phyloP scores from a whole-genome alignment of 2,329 filamentous ascomycete genomes.

The Ophiostoma sp. region DNA sequence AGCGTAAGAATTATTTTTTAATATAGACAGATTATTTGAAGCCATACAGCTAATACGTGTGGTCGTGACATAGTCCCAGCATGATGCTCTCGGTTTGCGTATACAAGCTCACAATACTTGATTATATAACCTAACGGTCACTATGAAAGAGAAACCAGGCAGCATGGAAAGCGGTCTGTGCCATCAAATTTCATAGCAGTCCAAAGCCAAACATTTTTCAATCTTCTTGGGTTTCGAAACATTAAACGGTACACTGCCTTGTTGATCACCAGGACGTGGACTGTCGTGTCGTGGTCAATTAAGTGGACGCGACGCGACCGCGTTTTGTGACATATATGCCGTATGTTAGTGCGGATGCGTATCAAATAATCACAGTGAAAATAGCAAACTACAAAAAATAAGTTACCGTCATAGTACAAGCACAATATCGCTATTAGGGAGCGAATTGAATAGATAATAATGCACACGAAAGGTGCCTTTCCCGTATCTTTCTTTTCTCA shows the following conservation, averaged over 20 bases:
- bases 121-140: not conserved
- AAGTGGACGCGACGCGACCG: constrained; percentile 4
- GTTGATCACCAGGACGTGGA: not conserved
- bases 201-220: not conserved
- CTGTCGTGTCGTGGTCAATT: not conserved
- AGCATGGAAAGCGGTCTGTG: not conserved
- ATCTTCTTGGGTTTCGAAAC: not conserved
- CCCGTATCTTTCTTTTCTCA: not conserved
- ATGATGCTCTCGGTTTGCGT: not conserved
- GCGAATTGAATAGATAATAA: not conserved
- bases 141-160: not conserved
- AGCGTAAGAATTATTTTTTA: too few species aligned
- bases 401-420: not conserved
- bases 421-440: not conserved
- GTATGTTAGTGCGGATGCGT: not conserved
- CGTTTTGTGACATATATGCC: not conserved
- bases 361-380: not conserved
- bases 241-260: not conserved
- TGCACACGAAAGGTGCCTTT: not conserved
- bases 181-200: not conserved
- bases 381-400: not conserved
- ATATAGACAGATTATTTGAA: too few species aligned
- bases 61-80: not conserved
- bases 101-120: not conserved
- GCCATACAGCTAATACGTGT: too few species aligned